Conservation (phyloP, 352 stramenopile species). For the Phytopythium ostracodes region DNA sequence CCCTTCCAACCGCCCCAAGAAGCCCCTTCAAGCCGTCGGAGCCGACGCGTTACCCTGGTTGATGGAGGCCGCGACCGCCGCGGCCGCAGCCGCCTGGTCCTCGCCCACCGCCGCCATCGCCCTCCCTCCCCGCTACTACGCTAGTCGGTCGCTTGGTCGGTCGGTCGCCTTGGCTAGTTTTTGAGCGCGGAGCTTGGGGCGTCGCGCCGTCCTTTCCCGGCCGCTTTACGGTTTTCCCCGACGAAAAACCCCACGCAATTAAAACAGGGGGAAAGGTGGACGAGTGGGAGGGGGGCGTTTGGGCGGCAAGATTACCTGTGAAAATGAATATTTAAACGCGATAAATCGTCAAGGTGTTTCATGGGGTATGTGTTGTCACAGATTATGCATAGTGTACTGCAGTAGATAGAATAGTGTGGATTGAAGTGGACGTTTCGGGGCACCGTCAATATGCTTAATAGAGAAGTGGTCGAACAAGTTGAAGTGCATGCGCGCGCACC, state of each 20-base stretch:
- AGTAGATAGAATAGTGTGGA: background rate
- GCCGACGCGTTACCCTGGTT: conserved; percentile 31
- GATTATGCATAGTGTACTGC: background rate
- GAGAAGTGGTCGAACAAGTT: background rate
- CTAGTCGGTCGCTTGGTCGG: background rate
- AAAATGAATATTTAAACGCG: background rate
- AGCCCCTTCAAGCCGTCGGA: background rate
- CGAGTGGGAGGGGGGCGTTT: background rate
- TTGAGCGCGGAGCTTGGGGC: background rate
- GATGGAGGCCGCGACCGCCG: conserved; percentile 27
- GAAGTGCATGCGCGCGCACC: background rate
- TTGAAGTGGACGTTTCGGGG: background rate
- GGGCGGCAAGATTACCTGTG: background rate
- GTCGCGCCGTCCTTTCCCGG: background rate
- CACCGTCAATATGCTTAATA: background rate
- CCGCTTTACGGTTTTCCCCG: background rate
- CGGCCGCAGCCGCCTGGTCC: conserved; percentile 18
- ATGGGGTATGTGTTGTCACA: background rate
- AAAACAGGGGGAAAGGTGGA: background rate
- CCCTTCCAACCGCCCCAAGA: background rate
- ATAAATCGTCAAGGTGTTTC: background rate
- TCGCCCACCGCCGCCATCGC: conserved; percentile 21
- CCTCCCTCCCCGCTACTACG: background rate
- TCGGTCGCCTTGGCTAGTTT: background rate
- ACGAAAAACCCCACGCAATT: background rate